These are phyloP conservation scores for Ehretia macrophylla DNA, from an alignment of 257 asterid genomes.

Conservation along the genomic window DNA sequence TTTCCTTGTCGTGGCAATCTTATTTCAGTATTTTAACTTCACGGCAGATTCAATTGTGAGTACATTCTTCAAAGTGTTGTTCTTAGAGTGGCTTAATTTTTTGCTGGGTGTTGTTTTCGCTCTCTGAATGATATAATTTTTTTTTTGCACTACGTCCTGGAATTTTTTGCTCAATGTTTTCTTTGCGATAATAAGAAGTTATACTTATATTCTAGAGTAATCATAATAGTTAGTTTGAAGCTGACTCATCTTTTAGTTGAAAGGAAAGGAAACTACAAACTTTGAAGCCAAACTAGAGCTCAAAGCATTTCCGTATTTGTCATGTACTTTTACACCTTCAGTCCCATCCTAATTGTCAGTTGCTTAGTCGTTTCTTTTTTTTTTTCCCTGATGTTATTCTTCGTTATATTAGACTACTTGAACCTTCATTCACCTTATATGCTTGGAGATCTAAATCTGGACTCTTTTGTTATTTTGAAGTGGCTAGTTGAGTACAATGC, in stretches of 20 bases:
- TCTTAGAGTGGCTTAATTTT: background rate
- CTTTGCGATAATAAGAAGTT: no score
- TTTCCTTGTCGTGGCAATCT: conserved; percentile 70
- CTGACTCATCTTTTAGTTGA: no score
- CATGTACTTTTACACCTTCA: background rate
- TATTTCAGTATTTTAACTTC: conserved; percentile 66
- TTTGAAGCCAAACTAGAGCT: no score
- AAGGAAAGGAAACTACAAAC: no score
- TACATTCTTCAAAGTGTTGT: background rate
- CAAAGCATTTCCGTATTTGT: no score
- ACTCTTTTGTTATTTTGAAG: conserved; percentile 29
- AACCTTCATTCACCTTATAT: conserved; percentile 4
- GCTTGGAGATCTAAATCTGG: conserved; percentile 9
- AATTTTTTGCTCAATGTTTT: no score
- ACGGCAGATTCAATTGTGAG: conserved; percentile 69
- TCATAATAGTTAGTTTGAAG: no score
- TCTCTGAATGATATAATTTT: no score
- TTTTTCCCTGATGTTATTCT: background rate
- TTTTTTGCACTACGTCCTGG: no score
- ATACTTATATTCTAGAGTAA: no score
- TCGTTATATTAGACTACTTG: conserved; percentile 2
- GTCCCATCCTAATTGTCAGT: background rate
- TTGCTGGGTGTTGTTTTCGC: background rate
- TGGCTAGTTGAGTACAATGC: conserved; percentile 99
- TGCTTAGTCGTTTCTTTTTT: background rate